Percentiles rank a stretch among this genome's conserved stretches.
Conservation (phyloP, 2,329 filamentous ascomycete genomes). For the Metarhizium album region DNA sequence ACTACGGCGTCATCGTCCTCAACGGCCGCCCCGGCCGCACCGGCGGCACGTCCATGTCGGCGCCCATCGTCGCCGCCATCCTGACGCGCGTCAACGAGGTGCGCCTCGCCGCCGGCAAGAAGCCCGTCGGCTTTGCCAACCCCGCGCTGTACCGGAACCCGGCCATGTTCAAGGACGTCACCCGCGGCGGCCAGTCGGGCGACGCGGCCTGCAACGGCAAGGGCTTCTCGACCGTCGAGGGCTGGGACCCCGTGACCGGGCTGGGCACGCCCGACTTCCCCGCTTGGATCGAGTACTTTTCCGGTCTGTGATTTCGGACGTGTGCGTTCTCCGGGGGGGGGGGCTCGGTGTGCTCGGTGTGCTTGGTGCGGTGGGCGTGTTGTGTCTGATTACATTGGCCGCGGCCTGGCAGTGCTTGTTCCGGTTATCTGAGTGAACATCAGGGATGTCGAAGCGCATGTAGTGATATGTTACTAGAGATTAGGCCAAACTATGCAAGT, state of each 20-base stretch:
- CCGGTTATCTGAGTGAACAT: too few relatives aligned
- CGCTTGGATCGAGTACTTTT: slow-evolving; percentile 32
- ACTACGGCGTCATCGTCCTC: slow-evolving; percentile 31
- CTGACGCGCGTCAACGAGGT: slow-evolving; percentile 22
- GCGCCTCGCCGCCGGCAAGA: slow-evolving; percentile 18
- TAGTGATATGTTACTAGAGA: too few relatives aligned
- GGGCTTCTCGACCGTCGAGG: slow-evolving; percentile 11
- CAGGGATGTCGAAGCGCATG: too few relatives aligned
- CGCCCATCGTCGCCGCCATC: slow-evolving; percentile 24
- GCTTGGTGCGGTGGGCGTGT: too few relatives aligned
- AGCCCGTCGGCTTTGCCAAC: slow-evolving; percentile 23
- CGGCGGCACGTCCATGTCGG: slow-evolving; percentile 36
- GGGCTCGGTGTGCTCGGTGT: too few relatives aligned
- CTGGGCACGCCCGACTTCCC: slow-evolving; percentile 10
- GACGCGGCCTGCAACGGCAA: slow-evolving; percentile 10
- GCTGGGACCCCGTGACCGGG: slow-evolving; percentile 8
- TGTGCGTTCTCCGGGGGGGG: slow-evolving; percentile 1
- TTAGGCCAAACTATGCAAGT: too few relatives aligned
- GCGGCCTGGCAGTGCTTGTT: too few relatives aligned
- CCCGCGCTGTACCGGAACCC: slow-evolving; percentile 17
- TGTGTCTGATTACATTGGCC: too few relatives aligned
- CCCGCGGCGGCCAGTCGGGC: slow-evolving; percentile 9
- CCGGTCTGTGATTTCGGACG: background rate
- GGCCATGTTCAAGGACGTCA: slow-evolving; percentile 10
- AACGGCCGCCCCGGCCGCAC: slow-evolving; percentile 30